A percentile compares a stretch with the other conserved stretches of the same genome.
Evolutionary conservation across 257 asterid species (phyloP).

Genomic region (Paraleonurus japonicus): DNA sequence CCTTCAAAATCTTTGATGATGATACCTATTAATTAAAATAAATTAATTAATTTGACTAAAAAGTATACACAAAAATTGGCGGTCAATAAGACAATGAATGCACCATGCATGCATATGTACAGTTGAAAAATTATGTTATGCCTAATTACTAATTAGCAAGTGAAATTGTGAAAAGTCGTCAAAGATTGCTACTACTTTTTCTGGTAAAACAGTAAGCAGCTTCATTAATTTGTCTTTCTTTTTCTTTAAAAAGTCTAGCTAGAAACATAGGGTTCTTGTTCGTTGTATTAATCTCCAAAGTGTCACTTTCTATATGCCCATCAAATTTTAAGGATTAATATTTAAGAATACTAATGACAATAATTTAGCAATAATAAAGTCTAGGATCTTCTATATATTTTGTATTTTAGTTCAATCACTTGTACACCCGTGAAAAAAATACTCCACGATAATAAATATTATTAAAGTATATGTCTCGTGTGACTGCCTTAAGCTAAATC

Average conservation of each 20-base stretch:
- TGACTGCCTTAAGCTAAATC: too few species aligned
- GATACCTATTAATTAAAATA: conserved; percentile 29
- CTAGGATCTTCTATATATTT: background rate
- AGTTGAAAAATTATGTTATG: background rate
- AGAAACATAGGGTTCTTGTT: background rate
- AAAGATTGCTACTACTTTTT: conserved; percentile 9
- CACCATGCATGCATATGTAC: conserved; percentile 26
- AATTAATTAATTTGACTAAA: background rate
- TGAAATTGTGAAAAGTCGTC: conserved; percentile 8
- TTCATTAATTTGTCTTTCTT: background rate
- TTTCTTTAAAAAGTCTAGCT: background rate
- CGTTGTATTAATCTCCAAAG: background rate
- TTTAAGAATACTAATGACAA: background rate
- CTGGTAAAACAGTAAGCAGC: background rate
- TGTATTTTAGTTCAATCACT: background rate
- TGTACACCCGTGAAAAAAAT: background rate
- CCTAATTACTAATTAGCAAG: background rate
- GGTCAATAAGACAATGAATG: too few species aligned
- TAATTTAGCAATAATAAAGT: background rate
- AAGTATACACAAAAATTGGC: background rate
- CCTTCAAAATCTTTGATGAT: conserved; percentile 52
- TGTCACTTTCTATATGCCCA: background rate
- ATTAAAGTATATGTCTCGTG: too few species aligned
- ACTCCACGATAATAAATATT: too few species aligned
- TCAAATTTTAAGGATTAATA: background rate